Base-by-base conservation (phyloP, 2,329 filamentous ascomycete genomes). In the Fusarium scirpi region DNA sequence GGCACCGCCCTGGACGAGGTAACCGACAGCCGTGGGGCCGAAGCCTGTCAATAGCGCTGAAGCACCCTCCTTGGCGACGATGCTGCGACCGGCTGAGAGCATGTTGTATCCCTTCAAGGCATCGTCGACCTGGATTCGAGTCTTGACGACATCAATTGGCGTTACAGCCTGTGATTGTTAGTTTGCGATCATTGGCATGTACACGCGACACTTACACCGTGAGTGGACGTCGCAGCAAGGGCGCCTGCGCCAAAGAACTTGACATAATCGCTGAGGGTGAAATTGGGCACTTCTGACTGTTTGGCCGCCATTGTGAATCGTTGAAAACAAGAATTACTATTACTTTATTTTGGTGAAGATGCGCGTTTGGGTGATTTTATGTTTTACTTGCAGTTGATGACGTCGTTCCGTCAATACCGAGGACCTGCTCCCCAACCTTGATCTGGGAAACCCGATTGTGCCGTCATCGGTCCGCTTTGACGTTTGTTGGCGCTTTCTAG, bases 51-150 rank as follows among this genome's bases (percentile, higher is more conserved):
- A 86, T 73, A 97, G 87, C 69, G 93, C 92, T 69, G 90, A 89
- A 70, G 92, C 89, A 78, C 94, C 94, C 83, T 97, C 93, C 71
- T 89, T 91, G 73, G 85, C 85, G 77, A 96, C 87, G 82, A 97
- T 93, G 81, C 92, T 89, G 72, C 89, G 88, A 82, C 91, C 94
- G 61, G 92, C 92, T 78, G 90, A 89, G 79, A 96, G 85, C 87
- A 97, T 90, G 81, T 94, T 94, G 77, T 88, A 87, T 82, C 94
- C 94, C 85, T 96, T 96, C 82, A 93, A 91, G 73, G 85, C 87
- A 76, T 94, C 93, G 83, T 97, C 93, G 79, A 97, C 92, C 84
- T 97, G 93, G 80, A 97, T 95, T 77, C 93, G 89, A 76, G 94
- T 97, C 88, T 97, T 97, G 83, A 97, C 92, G 80, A 94, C 94